Conservation (phyloP, 371 early-diverging fungal species). For the Mortierella sp. region DNA sequence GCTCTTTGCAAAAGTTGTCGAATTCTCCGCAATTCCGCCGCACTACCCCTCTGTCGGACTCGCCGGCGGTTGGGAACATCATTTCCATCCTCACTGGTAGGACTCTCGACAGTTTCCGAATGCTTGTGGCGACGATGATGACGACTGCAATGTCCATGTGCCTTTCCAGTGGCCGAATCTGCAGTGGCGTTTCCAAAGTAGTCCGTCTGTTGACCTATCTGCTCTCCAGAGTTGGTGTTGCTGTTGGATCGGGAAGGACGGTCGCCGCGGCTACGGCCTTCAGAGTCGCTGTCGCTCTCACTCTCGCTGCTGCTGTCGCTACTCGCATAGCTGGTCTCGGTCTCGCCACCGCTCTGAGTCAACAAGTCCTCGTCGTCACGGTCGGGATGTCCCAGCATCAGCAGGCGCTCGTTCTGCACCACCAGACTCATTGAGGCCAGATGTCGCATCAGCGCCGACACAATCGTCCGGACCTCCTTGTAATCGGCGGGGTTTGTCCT, state of each 20-base stretch:
- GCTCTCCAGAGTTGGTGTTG: conserved; percentile 6
- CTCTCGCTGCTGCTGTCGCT: conserved; percentile 6
- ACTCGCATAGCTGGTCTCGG: neutral
- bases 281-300: conserved; percentile 22
- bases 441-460: conserved; percentile 51
- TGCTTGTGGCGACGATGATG: conserved; percentile 16
- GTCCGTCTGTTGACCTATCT: conserved; percentile 16
- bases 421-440: conserved; percentile 54
- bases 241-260: neutral
- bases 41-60: conserved; percentile 33
- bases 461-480: conserved; percentile 44
- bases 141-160: neutral
- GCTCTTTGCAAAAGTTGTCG: conserved; percentile 51
- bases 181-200: conserved; percentile 34
- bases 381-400: conserved; percentile 55
- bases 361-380: conserved; percentile 47
- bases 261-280: neutral
- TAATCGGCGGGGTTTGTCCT: conserved; percentile 50
- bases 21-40: conserved; percentile 46
- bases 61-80: conserved; percentile 14
- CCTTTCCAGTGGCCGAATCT: conserved; percentile 2
- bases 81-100: conserved; percentile 29
- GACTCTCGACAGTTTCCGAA: conserved; percentile 17
- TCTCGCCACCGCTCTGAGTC: conserved; percentile 35
- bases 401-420: conserved; percentile 51